phyloP scores from a whole-genome alignment of 805 yeast genomes.

The Blastobotrys parvus region DNA sequence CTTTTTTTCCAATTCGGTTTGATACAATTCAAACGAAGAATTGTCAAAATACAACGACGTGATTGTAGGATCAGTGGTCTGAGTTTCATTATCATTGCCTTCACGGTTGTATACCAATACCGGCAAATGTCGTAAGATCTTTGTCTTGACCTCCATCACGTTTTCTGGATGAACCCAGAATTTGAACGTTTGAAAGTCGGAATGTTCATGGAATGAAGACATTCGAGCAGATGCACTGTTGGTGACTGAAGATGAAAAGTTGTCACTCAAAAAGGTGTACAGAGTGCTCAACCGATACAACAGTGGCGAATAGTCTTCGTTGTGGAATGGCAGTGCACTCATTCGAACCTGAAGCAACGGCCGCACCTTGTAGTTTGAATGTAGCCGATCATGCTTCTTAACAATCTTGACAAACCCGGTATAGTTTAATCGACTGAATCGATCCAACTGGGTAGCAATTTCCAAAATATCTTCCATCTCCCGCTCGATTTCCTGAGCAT shows the following conservation, averaged over 20 bases:
- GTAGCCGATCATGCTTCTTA: slow-evolving; percentile 90
- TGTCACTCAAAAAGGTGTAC: slow-evolving; percentile 75
- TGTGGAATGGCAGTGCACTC: slow-evolving; percentile 80
- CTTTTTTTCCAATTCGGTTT: slow-evolving; percentile 67
- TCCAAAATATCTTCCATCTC: slow-evolving; percentile 67
- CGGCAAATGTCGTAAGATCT: slow-evolving; percentile 86
- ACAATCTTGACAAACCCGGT: slow-evolving; percentile 94
- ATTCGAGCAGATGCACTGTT: slow-evolving; percentile 29
- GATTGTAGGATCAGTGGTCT: slow-evolving; percentile 67
- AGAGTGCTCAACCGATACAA: slow-evolving; percentile 68
- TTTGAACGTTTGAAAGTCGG: slow-evolving; percentile 50
- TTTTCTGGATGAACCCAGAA: slow-evolving; percentile 98
- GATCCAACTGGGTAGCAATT: slow-evolving; percentile 78
- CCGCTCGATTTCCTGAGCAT: slow-evolving; percentile 54
- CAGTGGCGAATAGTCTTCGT: slow-evolving; percentile 91
- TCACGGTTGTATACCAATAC: slow-evolving; percentile 66
- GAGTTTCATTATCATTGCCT: slow-evolving; percentile 21
- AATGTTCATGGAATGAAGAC: slow-evolving; percentile 27
- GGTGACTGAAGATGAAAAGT: slow-evolving; percentile 33
- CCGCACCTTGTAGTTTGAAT: slow-evolving; percentile 78
- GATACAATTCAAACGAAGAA: slow-evolving; percentile 72
- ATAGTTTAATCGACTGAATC: slow-evolving; percentile 82
- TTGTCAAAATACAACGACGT: slow-evolving; percentile 87
- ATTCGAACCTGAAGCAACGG: slow-evolving; percentile 84
- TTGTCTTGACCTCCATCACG: slow-evolving; percentile 95